These are phyloP conservation scores for Pecoramyces ruminantium DNA, from an alignment of 192 early-diverging fungal species.

Conservation along the genomic window DNA sequence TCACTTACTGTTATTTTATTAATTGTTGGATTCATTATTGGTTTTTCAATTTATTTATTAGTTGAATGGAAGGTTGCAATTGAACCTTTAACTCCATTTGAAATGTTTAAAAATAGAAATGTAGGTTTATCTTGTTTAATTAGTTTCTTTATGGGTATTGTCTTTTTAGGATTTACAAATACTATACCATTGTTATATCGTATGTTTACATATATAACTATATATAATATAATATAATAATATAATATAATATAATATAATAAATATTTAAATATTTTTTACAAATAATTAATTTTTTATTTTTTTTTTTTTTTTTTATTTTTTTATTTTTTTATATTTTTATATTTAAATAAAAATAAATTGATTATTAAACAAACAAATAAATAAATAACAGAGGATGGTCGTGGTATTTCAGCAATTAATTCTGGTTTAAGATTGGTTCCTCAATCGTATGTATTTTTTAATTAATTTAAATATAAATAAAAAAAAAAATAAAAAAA, in stretches of 20 bases:
- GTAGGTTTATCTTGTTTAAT: not conserved
- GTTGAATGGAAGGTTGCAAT: slow-evolving; percentile 44
- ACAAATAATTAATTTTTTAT: too few species aligned
- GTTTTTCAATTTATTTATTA: slow-evolving; percentile 29
- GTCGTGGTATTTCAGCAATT: not conserved
- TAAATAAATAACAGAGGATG: not conserved
- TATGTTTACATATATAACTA: not conserved
- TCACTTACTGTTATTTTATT: not conserved
- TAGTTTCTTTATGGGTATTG: not conserved
- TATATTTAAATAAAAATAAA: too few species aligned
- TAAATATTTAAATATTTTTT: too few species aligned
- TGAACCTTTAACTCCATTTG: slow-evolving; percentile 34
- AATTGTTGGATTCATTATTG: slow-evolving; percentile 26
- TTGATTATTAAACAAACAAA: too few species aligned
- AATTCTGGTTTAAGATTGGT: not conserved
- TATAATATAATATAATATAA: too few species aligned
- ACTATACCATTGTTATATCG: not conserved
- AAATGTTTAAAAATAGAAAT: not conserved
- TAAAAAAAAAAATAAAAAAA: too few species aligned
- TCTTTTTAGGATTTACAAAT: not conserved
- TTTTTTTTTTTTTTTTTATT: too few species aligned
- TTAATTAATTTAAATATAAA: too few species aligned
- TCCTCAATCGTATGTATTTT: not conserved
- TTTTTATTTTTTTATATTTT: not conserved
- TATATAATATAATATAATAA: too few species aligned